Percentiles rank a stretch among this genome's conserved stretches.
Evolutionary conservation across 2,329 filamentous ascomycete genomes (phyloP).

Genomic region (Parascedosporium putredinis): DNA sequence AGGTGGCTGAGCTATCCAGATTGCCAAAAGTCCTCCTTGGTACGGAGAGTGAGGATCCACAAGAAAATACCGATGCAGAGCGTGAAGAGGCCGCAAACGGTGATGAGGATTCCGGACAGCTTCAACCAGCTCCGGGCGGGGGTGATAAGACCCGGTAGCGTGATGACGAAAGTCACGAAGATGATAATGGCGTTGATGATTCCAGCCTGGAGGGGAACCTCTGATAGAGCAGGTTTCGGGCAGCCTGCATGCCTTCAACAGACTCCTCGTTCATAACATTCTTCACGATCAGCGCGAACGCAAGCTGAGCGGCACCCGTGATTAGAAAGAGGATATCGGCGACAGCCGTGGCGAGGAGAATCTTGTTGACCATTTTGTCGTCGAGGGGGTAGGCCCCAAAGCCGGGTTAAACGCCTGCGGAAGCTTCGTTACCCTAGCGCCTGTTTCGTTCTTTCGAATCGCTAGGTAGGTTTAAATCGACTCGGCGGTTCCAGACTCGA

Average conservation of each 20-base stretch:
- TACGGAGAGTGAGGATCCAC: constrained; percentile 64
- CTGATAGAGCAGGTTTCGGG: constrained; percentile 41
- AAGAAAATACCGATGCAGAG: constrained; percentile 55
- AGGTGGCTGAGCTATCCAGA: constrained; percentile 50
- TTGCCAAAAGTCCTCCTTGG: constrained; percentile 49
- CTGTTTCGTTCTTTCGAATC: background rate
- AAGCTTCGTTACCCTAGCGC: background rate
- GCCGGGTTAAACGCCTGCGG: background rate
- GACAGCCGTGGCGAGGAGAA: constrained; percentile 38
- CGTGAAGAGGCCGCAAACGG: constrained; percentile 53
- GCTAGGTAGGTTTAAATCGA: too few relatives aligned
- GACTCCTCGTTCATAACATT: constrained; percentile 32
- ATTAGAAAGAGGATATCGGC: constrained; percentile 40
- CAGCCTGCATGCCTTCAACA: constrained; percentile 35
- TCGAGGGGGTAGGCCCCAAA: background rate
- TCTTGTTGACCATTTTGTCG: constrained; percentile 40
- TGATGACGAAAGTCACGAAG: constrained; percentile 58
- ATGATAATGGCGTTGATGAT: constrained; percentile 64
- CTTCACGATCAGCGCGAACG: constrained; percentile 42
- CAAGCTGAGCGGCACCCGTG: constrained; percentile 43
- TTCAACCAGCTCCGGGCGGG: constrained; percentile 61
- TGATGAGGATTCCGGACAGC: constrained; percentile 52
- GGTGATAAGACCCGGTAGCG: constrained; percentile 61
- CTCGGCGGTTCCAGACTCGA: too few relatives aligned
- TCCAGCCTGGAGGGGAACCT: constrained; percentile 44